phyloP scores from a whole-genome alignment of 1,284 basidiomycete genomes.

The Fomitopsis betulina region DNA sequence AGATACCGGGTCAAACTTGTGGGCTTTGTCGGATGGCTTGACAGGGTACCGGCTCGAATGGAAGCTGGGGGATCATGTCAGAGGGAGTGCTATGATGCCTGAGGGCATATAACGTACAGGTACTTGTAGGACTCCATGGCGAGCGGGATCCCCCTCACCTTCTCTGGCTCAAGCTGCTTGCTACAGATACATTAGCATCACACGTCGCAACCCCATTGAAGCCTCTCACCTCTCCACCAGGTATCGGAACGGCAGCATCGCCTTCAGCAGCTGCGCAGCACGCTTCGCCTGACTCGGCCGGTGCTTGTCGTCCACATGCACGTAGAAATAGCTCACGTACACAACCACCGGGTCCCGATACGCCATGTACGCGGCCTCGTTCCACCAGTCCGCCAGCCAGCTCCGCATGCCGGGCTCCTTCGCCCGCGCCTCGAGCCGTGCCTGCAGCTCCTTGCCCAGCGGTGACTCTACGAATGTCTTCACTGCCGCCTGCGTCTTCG shows the following conservation, averaged over 20 bases:
- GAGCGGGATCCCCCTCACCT: slow-evolving; percentile 77
- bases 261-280: slow-evolving; percentile 81
- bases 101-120: slow-evolving; percentile 48
- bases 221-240: slow-evolving; percentile 71
- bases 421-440: slow-evolving; percentile 74
- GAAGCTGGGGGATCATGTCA: slow-evolving; percentile 52
- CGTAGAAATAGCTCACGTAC: slow-evolving; percentile 94
- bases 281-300: slow-evolving; percentile 57
- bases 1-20: slow-evolving; percentile 71
- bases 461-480: slow-evolving; percentile 70
- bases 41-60: slow-evolving; percentile 86
- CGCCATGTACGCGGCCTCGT: slow-evolving; percentile 85
- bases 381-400: slow-evolving; percentile 99
- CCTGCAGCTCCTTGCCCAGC: slow-evolving; percentile 75
- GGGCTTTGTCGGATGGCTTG: slow-evolving; percentile 80
- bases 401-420: slow-evolving; percentile 55
- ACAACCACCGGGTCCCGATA: slow-evolving; percentile 91
- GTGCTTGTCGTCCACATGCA: slow-evolving; percentile 72
- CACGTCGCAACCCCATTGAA: background rate
- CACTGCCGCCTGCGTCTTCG: slow-evolving; percentile 56
- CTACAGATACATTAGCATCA: slow-evolving; percentile 32
- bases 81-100: background rate
- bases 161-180: slow-evolving; percentile 86
- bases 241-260: slow-evolving; percentile 78
- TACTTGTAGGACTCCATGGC: slow-evolving; percentile 96